Conservation (phyloP, 139 green algal species). For the Pleodorina starrii region DNA sequence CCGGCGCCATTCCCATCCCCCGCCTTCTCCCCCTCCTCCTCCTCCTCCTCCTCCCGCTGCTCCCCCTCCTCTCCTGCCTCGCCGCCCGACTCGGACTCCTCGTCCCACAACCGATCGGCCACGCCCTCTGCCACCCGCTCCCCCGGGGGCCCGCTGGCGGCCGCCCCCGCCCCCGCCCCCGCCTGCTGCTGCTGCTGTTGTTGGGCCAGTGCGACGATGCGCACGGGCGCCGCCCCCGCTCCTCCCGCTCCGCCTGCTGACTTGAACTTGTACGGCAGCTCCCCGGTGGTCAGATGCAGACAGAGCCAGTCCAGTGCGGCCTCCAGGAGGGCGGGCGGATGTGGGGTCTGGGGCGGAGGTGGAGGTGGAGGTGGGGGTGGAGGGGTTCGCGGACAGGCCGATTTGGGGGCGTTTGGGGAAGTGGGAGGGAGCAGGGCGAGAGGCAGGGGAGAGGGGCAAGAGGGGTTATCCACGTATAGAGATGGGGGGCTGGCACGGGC, state of each 20-base stretch:
- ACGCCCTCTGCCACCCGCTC: background rate
- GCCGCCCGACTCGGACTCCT: no score
- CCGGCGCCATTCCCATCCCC: no score
- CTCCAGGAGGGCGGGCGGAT: constrained; percentile 8
- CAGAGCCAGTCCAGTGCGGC: constrained; percentile 87
- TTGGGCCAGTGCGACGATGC: constrained; percentile 43
- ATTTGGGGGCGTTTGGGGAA: background rate
- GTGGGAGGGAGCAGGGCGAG: background rate
- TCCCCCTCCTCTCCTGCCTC: background rate
- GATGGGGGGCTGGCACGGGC: no score
- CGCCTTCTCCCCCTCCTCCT: no score
- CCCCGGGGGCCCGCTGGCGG: background rate
- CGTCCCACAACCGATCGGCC: background rate
- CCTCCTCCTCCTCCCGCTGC: background rate
- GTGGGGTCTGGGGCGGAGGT: background rate
- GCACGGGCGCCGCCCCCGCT: constrained; percentile 8
- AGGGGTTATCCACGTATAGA: background rate
- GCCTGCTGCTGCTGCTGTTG: constrained; percentile 27
- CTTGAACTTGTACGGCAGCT: constrained; percentile 77
- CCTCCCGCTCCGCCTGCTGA: constrained; percentile 16
- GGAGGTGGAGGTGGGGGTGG: background rate
- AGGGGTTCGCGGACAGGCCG: background rate
- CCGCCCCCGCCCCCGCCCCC: background rate
- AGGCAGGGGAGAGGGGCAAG: background rate
- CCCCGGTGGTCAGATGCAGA: constrained; percentile 70